Evolutionary conservation across 2,329 filamentous ascomycete species (phyloP), one percentile per base, ranked within the genome.

Genomic region (Rachicladosporium sp.): DNA sequence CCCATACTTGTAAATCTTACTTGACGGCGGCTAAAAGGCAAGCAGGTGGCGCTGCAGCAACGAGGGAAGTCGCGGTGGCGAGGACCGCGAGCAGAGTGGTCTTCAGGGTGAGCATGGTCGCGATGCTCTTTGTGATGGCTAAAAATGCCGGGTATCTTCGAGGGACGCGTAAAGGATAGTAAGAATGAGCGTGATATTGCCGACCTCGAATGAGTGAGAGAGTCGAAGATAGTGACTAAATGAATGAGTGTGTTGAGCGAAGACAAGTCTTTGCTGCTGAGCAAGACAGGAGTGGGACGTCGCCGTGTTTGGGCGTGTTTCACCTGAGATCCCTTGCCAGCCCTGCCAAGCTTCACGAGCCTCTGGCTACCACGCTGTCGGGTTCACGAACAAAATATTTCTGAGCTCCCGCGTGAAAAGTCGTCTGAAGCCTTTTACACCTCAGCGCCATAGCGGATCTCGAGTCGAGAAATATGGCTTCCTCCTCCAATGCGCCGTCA

Each of bases 11-110:
- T 37, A 19, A n/a, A 10, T 43, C 64, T 46, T 63, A 71, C 68
- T 69, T 69, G 47, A 73, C 60, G 30, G 66, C 68, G 32, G 58
- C 60, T 33, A 73, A 58, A 34, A 74, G 58, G 54, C 70, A 74
- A 39, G 66, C 66, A 21, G 69, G 68, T 34, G 69, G 64, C 21
- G 60, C 50, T n/a, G 62, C 58, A 41, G 61, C 57, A 42, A 59
- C 60, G 42, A 65, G 54, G 40, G 64, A 54, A 46, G 63, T 61
- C 51, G 59, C 57, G 41, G 68, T 53, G 30, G 65, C 63, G 50
- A 70, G 55, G 42, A 70, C 49, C 42, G 65, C 61, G 40, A 69
- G 45, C 42, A 64, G 41, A 41, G 67, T 43, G 45, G 61, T 54
- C 31, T 62, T 59, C 53, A 66, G 67, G 55, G 64, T 59, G 46